phyloP scores from a whole-genome alignment of 805 yeast genomes.

The Tetrapisispora phaffii region DNA sequence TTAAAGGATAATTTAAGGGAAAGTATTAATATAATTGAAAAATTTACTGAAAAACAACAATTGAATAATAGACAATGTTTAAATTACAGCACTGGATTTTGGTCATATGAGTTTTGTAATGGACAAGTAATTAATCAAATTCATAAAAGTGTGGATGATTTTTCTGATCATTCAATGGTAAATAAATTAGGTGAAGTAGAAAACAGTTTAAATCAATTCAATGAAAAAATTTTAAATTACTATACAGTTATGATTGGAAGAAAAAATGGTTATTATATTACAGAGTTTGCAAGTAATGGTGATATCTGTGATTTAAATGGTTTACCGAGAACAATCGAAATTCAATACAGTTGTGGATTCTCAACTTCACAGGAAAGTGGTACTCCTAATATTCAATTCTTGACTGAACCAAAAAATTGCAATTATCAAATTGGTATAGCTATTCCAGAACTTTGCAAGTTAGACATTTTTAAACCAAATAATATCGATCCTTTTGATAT shows the following conservation, averaged over 20 bases:
- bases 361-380: not conserved
- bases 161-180: slow-evolving; percentile 9
- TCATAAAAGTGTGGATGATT: slow-evolving; percentile 26
- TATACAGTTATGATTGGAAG: slow-evolving; percentile 10
- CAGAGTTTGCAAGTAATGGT: slow-evolving; percentile 38
- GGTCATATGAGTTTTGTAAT: slow-evolving; percentile 45
- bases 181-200: slow-evolving; percentile 32
- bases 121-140: slow-evolving; percentile 43
- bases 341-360: slow-evolving; percentile 44
- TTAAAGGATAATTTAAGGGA: slow-evolving; percentile 10
- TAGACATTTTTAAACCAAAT: slow-evolving; percentile 14
- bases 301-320: slow-evolving; percentile 51
- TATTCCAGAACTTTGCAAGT: slow-evolving; percentile 39
- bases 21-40: slow-evolving; percentile 13
- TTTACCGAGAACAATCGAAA: slow-evolving; percentile 41
- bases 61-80: slow-evolving; percentile 17
- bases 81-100: slow-evolving; percentile 33
- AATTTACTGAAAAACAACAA: slow-evolving; percentile 4
- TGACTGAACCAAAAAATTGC: slow-evolving; percentile 43
- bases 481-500: not conserved
- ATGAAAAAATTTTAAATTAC: slow-evolving; percentile 20
- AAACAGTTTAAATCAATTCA: slow-evolving; percentile 14
- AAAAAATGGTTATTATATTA: slow-evolving; percentile 27
- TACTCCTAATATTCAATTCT: slow-evolving; percentile 13
- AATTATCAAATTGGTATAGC: slow-evolving; percentile 41